Evolutionary conservation across 805 yeast genomes (phyloP).

Genomic region (Schwanniomyces vanrijiae): DNA sequence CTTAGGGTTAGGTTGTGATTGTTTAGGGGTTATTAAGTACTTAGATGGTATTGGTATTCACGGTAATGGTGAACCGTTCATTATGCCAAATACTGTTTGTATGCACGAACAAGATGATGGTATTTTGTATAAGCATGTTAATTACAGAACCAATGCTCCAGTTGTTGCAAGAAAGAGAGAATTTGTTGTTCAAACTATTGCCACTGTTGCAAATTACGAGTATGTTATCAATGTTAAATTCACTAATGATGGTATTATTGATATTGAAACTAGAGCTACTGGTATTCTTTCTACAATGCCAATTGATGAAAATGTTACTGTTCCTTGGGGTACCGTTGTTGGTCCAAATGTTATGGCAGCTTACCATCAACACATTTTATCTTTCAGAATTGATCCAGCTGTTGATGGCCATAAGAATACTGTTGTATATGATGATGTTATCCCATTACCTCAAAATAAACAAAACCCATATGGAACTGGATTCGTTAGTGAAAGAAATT

Average conservation of each 20-base stretch:
- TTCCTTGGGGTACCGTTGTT: constrained; percentile 73
- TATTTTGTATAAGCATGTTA: constrained; percentile 73
- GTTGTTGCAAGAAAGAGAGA: constrained; percentile 78
- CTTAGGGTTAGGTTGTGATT: constrained; percentile 74
- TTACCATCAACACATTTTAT: constrained; percentile 78
- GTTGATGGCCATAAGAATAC: constrained; percentile 79
- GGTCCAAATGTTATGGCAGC: constrained; percentile 84
- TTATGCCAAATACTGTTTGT: constrained; percentile 71
- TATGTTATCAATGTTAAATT: constrained; percentile 70
- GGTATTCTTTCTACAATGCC: constrained; percentile 87
- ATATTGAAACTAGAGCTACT: constrained; percentile 79
- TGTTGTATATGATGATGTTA: constrained; percentile 67
- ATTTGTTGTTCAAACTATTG: constrained; percentile 75
- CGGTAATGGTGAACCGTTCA: constrained; percentile 59
- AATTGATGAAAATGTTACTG: constrained; percentile 63
- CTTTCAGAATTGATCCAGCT: constrained; percentile 80
- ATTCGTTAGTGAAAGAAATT: constrained; percentile 59
- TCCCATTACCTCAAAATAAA: constrained; percentile 52
- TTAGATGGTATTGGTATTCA: constrained; percentile 59
- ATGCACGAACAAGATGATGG: constrained; percentile 82
- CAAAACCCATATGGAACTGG: constrained; percentile 72
- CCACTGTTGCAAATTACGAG: constrained; percentile 84
- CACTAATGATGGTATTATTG: constrained; percentile 76
- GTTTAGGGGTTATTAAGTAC: constrained; percentile 77
- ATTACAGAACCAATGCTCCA: constrained; percentile 71